phyloP scores from a whole-genome alignment of 139 green algal genomes.

The Closterium sp. region DNA sequence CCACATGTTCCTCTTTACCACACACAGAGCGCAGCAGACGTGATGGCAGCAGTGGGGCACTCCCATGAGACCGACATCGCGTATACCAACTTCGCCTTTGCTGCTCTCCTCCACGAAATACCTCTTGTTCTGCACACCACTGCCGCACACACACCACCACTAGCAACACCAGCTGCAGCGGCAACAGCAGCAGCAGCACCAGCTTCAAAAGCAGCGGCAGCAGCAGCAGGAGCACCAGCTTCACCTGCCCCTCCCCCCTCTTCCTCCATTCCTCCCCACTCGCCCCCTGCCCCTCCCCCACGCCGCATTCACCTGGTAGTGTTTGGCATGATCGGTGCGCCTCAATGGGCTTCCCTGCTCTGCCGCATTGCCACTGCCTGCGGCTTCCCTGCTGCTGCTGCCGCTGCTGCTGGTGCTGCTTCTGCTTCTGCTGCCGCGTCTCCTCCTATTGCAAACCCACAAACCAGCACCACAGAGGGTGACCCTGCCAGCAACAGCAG shows the following conservation, averaged over 20 bases:
- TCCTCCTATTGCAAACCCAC: no score
- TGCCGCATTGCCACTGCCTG: neutral
- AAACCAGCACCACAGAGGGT: no score
- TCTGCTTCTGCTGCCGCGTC: neutral
- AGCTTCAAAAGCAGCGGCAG: neutral
- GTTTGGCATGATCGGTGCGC: neutral
- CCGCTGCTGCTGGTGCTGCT: neutral
- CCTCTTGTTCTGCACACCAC: neutral
- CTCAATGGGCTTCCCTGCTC: neutral
- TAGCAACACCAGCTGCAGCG: neutral
- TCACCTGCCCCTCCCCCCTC: no score
- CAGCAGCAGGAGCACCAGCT: neutral
- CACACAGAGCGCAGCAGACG: neutral
- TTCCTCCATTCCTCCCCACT: no score
- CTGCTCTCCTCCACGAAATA: neutral
- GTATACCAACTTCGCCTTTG: neutral
- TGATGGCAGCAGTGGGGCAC: neutral
- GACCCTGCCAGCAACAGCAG: neutral
- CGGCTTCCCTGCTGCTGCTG: neutral
- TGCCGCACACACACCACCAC: neutral
- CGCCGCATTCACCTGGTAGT: neutral
- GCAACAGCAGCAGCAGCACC: neutral
- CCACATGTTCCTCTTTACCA: no score
- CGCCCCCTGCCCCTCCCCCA: no score
- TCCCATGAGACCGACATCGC: neutral